Evolutionary conservation across 1,139 yeast genomes (phyloP).

Genomic region (Diutina ranongensis): DNA sequence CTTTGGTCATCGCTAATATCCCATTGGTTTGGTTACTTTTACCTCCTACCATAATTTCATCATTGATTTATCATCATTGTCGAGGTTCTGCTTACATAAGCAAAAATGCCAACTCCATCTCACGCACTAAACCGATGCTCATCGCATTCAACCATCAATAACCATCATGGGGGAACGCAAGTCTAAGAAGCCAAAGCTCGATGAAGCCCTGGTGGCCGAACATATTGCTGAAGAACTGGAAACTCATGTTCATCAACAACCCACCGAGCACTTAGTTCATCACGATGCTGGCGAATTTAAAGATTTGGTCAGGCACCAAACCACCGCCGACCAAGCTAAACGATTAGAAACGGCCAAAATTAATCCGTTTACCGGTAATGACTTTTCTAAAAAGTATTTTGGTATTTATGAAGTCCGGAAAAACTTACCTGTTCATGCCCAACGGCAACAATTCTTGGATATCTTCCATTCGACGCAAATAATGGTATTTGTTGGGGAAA

Average conservation of each 20-base stretch:
- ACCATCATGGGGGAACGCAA: constrained; percentile 5
- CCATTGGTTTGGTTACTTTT: too few species aligned
- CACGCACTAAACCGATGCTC: constrained; percentile 3
- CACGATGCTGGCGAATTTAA: constrained; percentile 49
- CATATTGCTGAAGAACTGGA: constrained; percentile 36
- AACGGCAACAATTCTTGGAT: constrained; percentile 75
- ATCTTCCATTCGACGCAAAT: constrained; percentile 82
- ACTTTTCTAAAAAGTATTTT: constrained; percentile 54
- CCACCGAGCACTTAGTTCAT: constrained; percentile 11
- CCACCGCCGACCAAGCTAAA: constrained; percentile 65
- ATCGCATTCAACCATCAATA: background rate
- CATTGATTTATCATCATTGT: too few species aligned
- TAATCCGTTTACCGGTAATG: constrained; percentile 72
- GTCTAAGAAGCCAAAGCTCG: constrained; percentile 26
- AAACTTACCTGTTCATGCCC: constrained; percentile 88
- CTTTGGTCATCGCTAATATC: too few species aligned
- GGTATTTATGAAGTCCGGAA: constrained; percentile 71
- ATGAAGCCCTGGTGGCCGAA: constrained; percentile 37
- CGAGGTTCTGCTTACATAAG: background rate
- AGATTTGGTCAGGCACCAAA: constrained; percentile 45
- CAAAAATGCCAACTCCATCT: too few species aligned
- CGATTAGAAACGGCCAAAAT: constrained; percentile 46
- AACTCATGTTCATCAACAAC: constrained; percentile 22
- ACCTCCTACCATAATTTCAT: too few species aligned
- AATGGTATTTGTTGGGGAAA: constrained; percentile 97